phyloP scores from a whole-genome alignment of 2,329 filamentous ascomycete genomes.

The Corynespora cassiicola region DNA sequence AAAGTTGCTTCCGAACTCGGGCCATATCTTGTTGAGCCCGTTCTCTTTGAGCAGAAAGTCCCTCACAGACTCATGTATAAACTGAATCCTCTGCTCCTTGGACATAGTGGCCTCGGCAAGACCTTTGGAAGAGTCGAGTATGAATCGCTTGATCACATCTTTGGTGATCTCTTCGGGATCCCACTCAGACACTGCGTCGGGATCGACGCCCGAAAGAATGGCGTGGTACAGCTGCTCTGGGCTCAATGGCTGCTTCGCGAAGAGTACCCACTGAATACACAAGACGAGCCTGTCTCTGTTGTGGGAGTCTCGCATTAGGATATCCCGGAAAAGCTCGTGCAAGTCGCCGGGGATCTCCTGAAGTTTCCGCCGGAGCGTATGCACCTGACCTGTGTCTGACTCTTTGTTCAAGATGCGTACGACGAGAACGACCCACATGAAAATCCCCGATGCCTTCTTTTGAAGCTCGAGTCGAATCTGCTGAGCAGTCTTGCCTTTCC shows the following conservation, averaged over 20 bases:
- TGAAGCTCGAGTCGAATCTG: conserved; percentile 39
- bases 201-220: conserved; percentile 16
- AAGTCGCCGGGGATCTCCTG: conserved; percentile 51
- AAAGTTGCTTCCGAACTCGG: conserved; percentile 40
- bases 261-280: conserved; percentile 28
- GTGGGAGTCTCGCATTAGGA: conserved; percentile 48
- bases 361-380: conserved; percentile 40
- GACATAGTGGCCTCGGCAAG: conserved; percentile 23
- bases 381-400: conserved; percentile 34
- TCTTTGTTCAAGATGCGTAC: conserved; percentile 55
- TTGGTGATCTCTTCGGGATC: conserved; percentile 18
- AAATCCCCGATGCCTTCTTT: conserved; percentile 50
- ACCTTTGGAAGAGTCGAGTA: conserved; percentile 32
- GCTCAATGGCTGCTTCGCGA: conserved; percentile 16
- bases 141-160: conserved; percentile 19
- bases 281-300: conserved; percentile 14
- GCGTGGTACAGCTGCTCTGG: conserved; percentile 24
- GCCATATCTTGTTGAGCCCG: conserved; percentile 35
- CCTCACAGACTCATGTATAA: conserved; percentile 35
- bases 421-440: conserved; percentile 56
- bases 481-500: conserved; percentile 19
- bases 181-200: conserved; percentile 13
- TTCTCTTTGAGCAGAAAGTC: conserved; percentile 51
- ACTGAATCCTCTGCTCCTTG: conserved; percentile 32
- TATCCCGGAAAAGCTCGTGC: conserved; percentile 56